Percentiles rank a stretch among this genome's conserved stretches.
Conservation (phyloP, 306 rosid species). For the Malus asiatica region DNA sequence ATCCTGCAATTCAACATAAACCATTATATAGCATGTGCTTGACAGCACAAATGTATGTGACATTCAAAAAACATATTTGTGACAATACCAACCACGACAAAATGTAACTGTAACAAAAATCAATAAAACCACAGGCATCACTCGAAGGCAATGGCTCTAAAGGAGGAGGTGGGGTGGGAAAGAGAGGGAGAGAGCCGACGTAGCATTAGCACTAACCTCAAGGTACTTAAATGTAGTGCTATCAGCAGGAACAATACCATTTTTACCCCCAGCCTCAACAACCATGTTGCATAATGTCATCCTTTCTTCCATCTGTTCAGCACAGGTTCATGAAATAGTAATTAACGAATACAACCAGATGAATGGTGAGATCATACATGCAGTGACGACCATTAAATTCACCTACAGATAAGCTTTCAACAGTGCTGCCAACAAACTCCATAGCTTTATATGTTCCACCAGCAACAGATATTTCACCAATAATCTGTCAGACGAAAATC, state of each 20-base stretch:
- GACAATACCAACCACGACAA: neutral
- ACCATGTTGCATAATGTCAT: constrained; percentile 97
- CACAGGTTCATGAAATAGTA: neutral
- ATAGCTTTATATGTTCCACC: constrained; percentile 93
- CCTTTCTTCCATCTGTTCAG: constrained; percentile 80
- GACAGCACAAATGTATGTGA: neutral
- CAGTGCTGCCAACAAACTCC: constrained; percentile 88
- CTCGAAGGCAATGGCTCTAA: neutral
- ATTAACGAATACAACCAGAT: neutral
- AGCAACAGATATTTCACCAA: constrained; percentile 84
- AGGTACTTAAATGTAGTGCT: constrained; percentile 78
- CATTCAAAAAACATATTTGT: neutral
- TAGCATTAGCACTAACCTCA: constrained; percentile 49
- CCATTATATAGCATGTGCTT: neutral
- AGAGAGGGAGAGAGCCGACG: neutral
- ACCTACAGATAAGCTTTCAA: constrained; percentile 80
- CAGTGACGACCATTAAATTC: neutral
- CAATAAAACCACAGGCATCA: neutral
- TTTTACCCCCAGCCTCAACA: constrained; percentile 93
- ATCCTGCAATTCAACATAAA: constrained; percentile 21
- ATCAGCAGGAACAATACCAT: constrained; percentile 81
- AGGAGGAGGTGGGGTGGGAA: neutral
- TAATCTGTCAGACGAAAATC: constrained; percentile 45
- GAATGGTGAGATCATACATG: neutral
- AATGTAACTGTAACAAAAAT: neutral